Conservation (phyloP, 768 basidiomycete species). For the Candolleomyces eurysporus region DNA sequence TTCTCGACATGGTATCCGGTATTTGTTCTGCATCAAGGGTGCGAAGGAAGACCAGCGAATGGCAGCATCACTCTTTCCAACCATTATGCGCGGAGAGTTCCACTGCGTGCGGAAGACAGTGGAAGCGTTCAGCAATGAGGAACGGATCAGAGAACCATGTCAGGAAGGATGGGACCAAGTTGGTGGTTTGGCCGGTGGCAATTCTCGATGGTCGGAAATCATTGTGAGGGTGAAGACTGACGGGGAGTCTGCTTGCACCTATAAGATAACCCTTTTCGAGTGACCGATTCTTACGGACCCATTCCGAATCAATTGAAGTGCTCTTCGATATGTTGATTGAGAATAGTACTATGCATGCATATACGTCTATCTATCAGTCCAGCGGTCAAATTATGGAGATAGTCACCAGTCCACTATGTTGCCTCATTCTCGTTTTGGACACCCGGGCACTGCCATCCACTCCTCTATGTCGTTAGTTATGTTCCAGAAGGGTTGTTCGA, state of each 20-base stretch:
- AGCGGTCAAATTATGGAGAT: too few species aligned
- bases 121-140: slow-evolving; percentile 6
- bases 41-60: background rate
- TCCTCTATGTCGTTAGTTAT: too few species aligned
- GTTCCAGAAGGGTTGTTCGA: too few species aligned
- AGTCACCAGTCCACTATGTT: too few species aligned
- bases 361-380: too few species aligned
- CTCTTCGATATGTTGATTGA: too few species aligned
- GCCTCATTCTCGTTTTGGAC: too few species aligned
- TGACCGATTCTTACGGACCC: background rate
- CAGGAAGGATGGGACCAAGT: background rate
- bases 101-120: slow-evolving; percentile 4
- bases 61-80: slow-evolving; percentile 1
- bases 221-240: background rate
- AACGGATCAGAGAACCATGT: background rate
- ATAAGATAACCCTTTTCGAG: background rate
- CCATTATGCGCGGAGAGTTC: background rate
- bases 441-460: too few species aligned
- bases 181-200: background rate
- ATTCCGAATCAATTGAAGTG: too few species aligned
- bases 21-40: background rate
- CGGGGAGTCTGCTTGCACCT: background rate
- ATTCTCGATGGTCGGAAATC: background rate
- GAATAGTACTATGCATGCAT: too few species aligned
- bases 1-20: slow-evolving; percentile 4